Evolutionary conservation across 2,329 filamentous ascomycete species (phyloP), one percentile per base, ranked within the genome.

Genomic region (Mycosphaerella sp.): DNA sequence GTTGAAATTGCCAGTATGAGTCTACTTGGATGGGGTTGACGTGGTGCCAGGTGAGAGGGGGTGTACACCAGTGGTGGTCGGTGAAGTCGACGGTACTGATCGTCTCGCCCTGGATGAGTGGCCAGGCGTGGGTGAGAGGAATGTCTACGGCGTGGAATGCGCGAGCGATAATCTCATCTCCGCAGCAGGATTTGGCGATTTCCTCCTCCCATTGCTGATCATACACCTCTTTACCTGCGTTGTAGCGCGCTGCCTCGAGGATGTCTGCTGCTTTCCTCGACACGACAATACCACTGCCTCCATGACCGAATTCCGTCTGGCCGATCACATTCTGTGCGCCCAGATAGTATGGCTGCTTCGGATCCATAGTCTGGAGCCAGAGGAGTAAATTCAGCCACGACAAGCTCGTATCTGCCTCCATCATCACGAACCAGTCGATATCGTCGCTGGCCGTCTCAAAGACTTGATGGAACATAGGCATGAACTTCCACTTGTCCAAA

Each of bases 401-500:
- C 11, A 76, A 51, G 57, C 73, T 80, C 46, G 79, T 81, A 62
- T 81, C 79, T 2, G 78, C 77, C 59, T 81, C 79, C 45, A 79
- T 75, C 63, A 80, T 79, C 50, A 81, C 73, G 59, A 79, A 81
- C 74, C 79, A 81, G 36, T 77, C 70, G 44, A 75, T 74, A n/a
- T 73, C 66, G 12, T 64, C 56, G 2, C 74, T 74, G 32, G 75
- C 76, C 51, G 69, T 65, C 29, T 70, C 66, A 67, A 77, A 79
- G 0, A 78, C 75, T 29, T 74, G 67, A 54, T 80, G 76, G 4
- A 81, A 69, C 73, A 80, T 78, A 40, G 79, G 77, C 31, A 81
- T 63, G 57, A 81, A 81, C 64, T 81, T 81, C 72, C 76, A 81
- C 62, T 78, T 78, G 66, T 81, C 79, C 44, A 81, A 70, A 26